Conservation (phyloP, 78 protist species). For the Dictyostelium capitatum region DNA sequence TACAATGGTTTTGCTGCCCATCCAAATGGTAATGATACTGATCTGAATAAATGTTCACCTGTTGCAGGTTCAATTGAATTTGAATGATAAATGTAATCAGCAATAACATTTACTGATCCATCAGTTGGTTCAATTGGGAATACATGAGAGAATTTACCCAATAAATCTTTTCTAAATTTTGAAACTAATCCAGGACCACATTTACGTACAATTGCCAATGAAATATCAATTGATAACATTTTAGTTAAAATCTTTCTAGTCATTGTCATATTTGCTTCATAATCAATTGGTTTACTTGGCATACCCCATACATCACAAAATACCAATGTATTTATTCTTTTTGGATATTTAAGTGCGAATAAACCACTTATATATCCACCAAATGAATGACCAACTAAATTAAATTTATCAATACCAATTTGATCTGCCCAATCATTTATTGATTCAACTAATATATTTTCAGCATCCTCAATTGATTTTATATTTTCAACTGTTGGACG, state of each 20-base stretch:
- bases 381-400: constrained; percentile 71
- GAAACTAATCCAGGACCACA: constrained; percentile 39
- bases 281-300: constrained; percentile 11
- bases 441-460: constrained; percentile 35
- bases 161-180: constrained; percentile 20
- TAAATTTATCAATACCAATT: constrained; percentile 55
- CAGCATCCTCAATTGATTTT: constrained; percentile 53
- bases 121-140: constrained; percentile 13
- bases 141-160: constrained; percentile 19
- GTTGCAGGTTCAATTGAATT: constrained; percentile 52
- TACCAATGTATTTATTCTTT: constrained; percentile 8
- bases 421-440: constrained; percentile 57
- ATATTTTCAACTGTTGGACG: constrained; percentile 28
- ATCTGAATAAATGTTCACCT: constrained; percentile 48
- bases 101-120: constrained; percentile 19
- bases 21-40: constrained; percentile 46
- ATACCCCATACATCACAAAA: constrained; percentile 24
- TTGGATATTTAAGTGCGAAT: constrained; percentile 55
- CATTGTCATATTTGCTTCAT: constrained; percentile 31
- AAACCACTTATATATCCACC: constrained; percentile 58
- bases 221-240: constrained; percentile 13
- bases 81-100: constrained; percentile 57
- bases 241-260: constrained; percentile 12
- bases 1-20: constrained; percentile 46
- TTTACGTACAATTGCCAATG: constrained; percentile 11